Conservation (phyloP, 371 early-diverging fungal species). For the Dichotomocladium elegans region DNA sequence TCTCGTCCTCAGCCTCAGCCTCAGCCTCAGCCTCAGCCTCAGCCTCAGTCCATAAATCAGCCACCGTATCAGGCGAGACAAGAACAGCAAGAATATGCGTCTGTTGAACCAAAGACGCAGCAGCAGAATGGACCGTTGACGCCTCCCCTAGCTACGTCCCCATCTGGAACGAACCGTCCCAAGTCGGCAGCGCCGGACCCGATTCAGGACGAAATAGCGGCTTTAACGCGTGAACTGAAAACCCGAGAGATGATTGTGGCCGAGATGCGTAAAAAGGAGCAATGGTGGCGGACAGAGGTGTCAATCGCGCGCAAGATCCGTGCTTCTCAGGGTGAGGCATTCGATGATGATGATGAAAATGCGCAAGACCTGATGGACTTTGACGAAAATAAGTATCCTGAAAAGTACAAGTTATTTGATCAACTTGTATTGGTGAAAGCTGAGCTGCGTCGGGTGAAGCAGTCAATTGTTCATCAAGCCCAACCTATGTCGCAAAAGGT, state of each 20-base stretch:
- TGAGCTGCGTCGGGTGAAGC: constrained; percentile 40
- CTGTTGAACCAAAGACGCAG: not conserved
- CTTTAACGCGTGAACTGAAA: constrained; percentile 34
- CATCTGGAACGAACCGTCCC: too few relatives aligned
- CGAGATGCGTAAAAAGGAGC: constrained; percentile 50
- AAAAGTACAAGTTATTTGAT: constrained; percentile 42
- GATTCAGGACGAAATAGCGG: constrained; percentile 23
- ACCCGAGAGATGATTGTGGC: constrained; percentile 33
- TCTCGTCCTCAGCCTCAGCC: too few relatives aligned
- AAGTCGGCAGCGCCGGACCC: not conserved
- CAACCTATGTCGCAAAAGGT: constrained; percentile 48
- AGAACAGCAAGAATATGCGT: not conserved
- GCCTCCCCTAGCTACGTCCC: too few relatives aligned
- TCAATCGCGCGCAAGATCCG: constrained; percentile 37
- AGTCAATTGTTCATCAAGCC: constrained; percentile 49
- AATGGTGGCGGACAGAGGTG: constrained; percentile 54
- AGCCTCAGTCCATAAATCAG: not conserved
- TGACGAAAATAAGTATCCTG: constrained; percentile 24
- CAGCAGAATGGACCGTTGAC: not conserved
- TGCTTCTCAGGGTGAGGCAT: constrained; percentile 11
- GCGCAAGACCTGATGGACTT: constrained; percentile 34
- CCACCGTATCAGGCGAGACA: not conserved
- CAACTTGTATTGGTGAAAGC: constrained; percentile 38
- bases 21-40: too few relatives aligned
- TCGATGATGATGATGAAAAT: constrained; percentile 29